Conservation (phyloP, 1,284 basidiomycete species). For the Agaricales sp. region DNA sequence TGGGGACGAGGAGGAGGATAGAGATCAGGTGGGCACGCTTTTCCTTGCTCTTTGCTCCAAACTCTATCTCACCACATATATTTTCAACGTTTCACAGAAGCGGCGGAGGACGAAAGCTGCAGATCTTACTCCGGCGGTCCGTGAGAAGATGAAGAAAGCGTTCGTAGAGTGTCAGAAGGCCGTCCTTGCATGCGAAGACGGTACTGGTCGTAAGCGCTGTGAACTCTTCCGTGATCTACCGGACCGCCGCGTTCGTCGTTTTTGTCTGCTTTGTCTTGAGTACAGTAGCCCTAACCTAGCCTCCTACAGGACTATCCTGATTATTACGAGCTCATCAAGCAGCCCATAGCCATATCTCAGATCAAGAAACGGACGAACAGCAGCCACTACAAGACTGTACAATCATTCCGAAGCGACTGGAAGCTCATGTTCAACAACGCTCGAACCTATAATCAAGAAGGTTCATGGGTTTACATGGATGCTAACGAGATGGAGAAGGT, state of each 20-base stretch:
- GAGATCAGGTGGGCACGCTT: conserved; percentile 41
- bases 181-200: conserved; percentile 68
- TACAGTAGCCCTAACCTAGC: conserved; percentile 7
- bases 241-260: conserved; percentile 48
- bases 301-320: conserved; percentile 77
- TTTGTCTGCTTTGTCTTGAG: conserved; percentile 1
- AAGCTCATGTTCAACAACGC: conserved; percentile 90
- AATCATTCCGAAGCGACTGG: conserved; percentile 75
- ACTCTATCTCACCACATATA: conserved; percentile 5
- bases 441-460: conserved; percentile 81
- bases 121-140: conserved; percentile 44
- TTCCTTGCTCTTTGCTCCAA: conserved; percentile 3
- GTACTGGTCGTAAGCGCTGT: conserved; percentile 68
- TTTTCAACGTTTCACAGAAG: no score
- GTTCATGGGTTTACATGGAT: conserved; percentile 89
- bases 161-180: conserved; percentile 77
- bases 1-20: conserved; percentile 59
- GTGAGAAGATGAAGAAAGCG: conserved; percentile 77
- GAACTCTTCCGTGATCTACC: conserved; percentile 79
- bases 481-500: conserved; percentile 88
- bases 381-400: conserved; percentile 68
- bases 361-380: conserved; percentile 78
- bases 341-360: conserved; percentile 82
- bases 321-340: conserved; percentile 72
- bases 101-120: conserved; percentile 58